Conservation (phyloP, 2,329 filamentous ascomycete genomes). For the Pseudocercospora musae region DNA sequence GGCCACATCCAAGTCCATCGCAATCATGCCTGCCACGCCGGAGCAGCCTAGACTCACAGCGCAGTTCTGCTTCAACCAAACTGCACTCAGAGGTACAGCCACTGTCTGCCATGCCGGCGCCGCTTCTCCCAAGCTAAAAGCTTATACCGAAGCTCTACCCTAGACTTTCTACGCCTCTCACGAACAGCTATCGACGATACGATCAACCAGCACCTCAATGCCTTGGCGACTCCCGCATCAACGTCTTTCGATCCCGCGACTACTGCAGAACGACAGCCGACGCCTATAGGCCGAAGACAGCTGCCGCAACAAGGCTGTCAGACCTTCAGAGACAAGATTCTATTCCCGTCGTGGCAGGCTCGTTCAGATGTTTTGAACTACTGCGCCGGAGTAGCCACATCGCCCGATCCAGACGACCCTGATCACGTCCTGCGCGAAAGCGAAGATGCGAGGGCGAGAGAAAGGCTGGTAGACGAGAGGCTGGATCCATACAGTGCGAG, state of each 20-base stretch:
- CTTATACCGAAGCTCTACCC: conserved; percentile 30
- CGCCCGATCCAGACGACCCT: conserved; percentile 82
- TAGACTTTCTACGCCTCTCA: conserved; percentile 88
- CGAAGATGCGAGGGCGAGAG: conserved; percentile 66
- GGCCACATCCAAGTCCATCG: neutral
- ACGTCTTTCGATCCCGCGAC: conserved; percentile 75
- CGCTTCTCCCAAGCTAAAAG: conserved; percentile 24
- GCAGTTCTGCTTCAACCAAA: conserved; percentile 53
- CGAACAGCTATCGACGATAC: conserved; percentile 85
- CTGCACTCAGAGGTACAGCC: conserved; percentile 46
- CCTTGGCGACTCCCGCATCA: conserved; percentile 71
- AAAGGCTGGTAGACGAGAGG: conserved; percentile 78
- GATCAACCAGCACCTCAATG: conserved; percentile 90
- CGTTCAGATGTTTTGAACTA: conserved; percentile 82
- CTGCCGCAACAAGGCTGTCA: conserved; percentile 64
- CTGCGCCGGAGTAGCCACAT: conserved; percentile 82
- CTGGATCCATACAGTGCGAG: conserved; percentile 86
- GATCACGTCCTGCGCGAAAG: conserved; percentile 66
- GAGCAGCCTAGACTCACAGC: conserved; percentile 44
- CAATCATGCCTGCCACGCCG: conserved; percentile 42
- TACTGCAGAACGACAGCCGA: conserved; percentile 61
- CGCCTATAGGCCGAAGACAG: conserved; percentile 46
- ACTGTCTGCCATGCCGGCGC: neutral
- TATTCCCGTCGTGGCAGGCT: conserved; percentile 86
- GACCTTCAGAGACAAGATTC: conserved; percentile 68